Conservation (phyloP, 352 stramenopile species). For the Pythium pyrilobum region DNA sequence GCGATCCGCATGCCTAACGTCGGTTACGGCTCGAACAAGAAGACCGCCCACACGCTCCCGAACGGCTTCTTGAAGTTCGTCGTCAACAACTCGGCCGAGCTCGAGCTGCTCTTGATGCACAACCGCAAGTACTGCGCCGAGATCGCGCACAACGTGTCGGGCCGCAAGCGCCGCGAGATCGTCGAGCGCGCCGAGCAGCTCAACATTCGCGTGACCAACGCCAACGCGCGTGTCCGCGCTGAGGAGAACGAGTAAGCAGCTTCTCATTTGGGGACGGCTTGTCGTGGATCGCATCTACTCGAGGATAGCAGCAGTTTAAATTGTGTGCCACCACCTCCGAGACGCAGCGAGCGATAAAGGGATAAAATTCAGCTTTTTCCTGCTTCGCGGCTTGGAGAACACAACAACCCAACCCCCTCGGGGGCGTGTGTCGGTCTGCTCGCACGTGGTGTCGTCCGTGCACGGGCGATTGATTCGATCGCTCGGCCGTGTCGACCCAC, state of each 20-base stretch:
- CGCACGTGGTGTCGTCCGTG: too few species aligned
- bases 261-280: conserved; percentile 12
- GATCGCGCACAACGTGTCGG: conserved; percentile 97
- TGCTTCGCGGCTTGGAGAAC: conserved; percentile 24
- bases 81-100: conserved; percentile 97
- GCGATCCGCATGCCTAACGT: conserved; percentile 98
- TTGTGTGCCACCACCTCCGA: conserved; percentile 14
- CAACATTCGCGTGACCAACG: conserved; percentile 98
- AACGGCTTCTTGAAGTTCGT: conserved; percentile 99
- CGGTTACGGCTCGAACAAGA: conserved; percentile 99
- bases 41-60: conserved; percentile 96
- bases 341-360: conserved; percentile 20
- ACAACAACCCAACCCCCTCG: conserved; percentile 4
- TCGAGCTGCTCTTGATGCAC: conserved; percentile 94
- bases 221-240: conserved; percentile 94
- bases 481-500: too few species aligned
- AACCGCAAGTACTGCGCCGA: conserved; percentile 99
- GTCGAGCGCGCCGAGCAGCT: conserved; percentile 98
- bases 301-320: conserved; percentile 30
- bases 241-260: conserved; percentile 93
- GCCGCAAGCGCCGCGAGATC: conserved; percentile 96
- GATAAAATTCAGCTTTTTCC: conserved; percentile 30
- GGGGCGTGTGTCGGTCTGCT: too few species aligned
- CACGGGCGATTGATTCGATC: too few species aligned
- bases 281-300: conserved; percentile 23